Evolutionary conservation across 176 grass and related monocot genomes (phyloP), one percentile per base, ranked within the genome.

Genomic region (Tuctoria greenei): DNA sequence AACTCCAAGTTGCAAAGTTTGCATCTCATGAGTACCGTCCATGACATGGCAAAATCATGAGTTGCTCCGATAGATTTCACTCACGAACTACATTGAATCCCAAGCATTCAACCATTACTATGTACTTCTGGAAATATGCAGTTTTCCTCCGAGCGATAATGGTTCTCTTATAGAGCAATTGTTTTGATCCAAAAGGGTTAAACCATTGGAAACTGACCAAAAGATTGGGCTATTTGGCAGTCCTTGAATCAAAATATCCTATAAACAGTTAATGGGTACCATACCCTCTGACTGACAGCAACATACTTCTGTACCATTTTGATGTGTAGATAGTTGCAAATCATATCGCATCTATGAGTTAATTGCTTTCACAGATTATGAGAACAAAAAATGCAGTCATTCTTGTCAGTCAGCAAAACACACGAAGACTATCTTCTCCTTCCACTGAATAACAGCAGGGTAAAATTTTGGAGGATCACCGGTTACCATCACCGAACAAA

Each of bases 401-500:
- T 82, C 6, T 43, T 16, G 43, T 41, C 54, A 63, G 50, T 72
- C 9, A 74, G 43, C 20, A 37, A 62, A 52, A 20, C 17, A 78
- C 44, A 11, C 0, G 4, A n/a, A 21, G 42, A 82, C 20, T 8
- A 52, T 21, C 56, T 64, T 52, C 20, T 40, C 69, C 44, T 64
- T 11, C 17, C 70, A 62, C 58, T 50, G 10, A 20, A 62, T 36
- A 62, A 63, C 25, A 38, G 40, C 59, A 62, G 8, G 57, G 14
- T 12, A 27, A 62, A 72, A 26, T 1, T 56, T 64, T 5, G 9
- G 31, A 2, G 0, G 9, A 83, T 89, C 66, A 92, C 26, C 1
- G 37, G 34, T 55, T 74, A 26, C 36, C 79, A 67, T 91, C 89
- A 69, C 71, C 79, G 18, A 96, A 96, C 40, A 96, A 61, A 43